Conservation (phyloP, 108 stramenopile genomes). For the Epipyxis sp. region DNA sequence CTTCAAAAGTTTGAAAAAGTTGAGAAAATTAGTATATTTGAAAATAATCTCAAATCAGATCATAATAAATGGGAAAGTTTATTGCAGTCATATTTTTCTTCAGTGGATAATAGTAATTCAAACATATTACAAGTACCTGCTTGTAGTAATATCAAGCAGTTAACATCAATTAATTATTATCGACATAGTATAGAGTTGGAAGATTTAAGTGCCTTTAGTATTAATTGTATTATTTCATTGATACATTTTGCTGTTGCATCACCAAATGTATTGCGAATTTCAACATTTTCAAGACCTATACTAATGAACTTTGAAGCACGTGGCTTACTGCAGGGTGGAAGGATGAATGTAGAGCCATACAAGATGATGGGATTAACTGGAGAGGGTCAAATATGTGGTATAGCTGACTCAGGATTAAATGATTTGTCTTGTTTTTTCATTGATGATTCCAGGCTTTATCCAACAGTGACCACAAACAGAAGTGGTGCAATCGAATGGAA, state of each 20-base stretch:
- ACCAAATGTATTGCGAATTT: background rate
- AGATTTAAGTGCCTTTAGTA: no score
- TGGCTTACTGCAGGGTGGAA: background rate
- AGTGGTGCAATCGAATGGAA: constrained; percentile 30
- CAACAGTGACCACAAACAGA: constrained; percentile 34
- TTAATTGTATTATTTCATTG: no score
- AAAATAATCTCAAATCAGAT: no score
- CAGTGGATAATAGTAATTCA: no score
- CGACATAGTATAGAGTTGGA: no score
- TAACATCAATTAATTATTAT: no score
- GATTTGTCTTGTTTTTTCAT: constrained; percentile 52
- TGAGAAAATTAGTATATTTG: no score
- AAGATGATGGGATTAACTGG: background rate
- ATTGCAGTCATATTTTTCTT: no score
- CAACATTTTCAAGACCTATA: background rate
- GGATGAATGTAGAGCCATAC: background rate
- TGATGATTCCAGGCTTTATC: constrained; percentile 31
- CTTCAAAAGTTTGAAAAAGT: no score
- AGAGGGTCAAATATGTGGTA: constrained; percentile 41
- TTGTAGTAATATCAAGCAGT: no score
- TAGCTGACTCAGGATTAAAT: constrained; percentile 53
- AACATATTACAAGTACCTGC: no score
- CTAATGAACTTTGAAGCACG: background rate
- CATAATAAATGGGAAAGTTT: no score
- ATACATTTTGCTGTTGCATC: background rate